Base-by-base conservation (phyloP, 1,284 basidiomycete species). In the Apiotrichum gracile region DNA sequence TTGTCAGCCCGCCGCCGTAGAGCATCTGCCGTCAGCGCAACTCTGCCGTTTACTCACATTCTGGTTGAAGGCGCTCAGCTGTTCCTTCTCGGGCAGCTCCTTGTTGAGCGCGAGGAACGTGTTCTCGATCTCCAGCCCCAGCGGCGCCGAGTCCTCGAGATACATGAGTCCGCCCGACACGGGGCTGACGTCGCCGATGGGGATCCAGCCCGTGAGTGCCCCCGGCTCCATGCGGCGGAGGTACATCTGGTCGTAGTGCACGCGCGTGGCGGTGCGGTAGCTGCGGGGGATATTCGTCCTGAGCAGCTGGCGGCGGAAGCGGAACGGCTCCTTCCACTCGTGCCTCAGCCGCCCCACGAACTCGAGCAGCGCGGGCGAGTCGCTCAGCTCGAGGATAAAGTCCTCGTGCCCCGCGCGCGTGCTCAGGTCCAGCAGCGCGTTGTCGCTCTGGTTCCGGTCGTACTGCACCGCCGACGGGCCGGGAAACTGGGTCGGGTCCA, bases 161-260 rank as follows among this genome's bases (percentile, higher is more conserved):
- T 67, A 67, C 54, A 64, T 61, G 24, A 67, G 55, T 7, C 66
- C 64, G 17, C 66, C 66, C 31, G 52, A 50, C 5, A 55, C 43
- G n/a, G 60, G 60, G 6, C 52, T 45, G 27, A 60, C 48, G 43
- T 63, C 62, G 7, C 66, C 66, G 24, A 67, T 56, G 3, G 66
- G 66, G n/a, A 67, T 53, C 66, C 66, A 67, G 4, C 55, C 66
- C 1, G 66, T 67, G 19, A 67, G 42, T 10, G 59, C 46, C 7
- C 43, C 50, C 4, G 43, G 43, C 31, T 33, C 29, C 29, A 22
- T 22, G 43, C 43, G n/a, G 43, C 43, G 43, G 13, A 45, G 43
- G 21, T 33, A 59, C 51, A 55, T 59, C 39, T 59, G 57, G 44
- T 59, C 57, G 22, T 55, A 59, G 35, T 59, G 57, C 25, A 59